Evolutionary conservation across 169 alveolate genomes (phyloP), one percentile per base, ranked within the genome.

Genomic region (Plasmodium yoelii): DNA sequence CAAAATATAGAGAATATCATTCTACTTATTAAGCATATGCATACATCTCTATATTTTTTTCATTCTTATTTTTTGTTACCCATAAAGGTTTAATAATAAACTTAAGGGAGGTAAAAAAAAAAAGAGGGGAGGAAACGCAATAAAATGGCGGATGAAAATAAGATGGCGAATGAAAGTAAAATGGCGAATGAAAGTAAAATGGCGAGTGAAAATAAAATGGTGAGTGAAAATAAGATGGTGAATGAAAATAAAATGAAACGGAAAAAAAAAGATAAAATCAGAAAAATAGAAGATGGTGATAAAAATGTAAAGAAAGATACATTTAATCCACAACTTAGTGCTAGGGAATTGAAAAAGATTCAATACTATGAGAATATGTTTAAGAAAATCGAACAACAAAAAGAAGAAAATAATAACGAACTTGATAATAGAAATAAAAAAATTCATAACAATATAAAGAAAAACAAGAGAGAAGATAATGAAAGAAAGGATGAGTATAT

Each of bases 341-440:
- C 95, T 15, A 67, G 95, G 73, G 95, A 93, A 53, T 73, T 93
- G 94, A 64, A 91, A 61, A 93, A 93, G 39, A 93, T 93, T 18
- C 87, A 86, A 75, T 93, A 93, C 71, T 93, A 93, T 72, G 96
- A 93, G 44, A 75, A 90, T 71, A 92, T 92, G 96, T 93, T 93
- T 80, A 90, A 94, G 73, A 92, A 86, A 51, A 86, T 93, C 93
- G 96, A 80, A 10, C 44, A 47, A 15, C 39, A 67, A 82, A 56
- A 15, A 49, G 90, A 82, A 28, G 90, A 82, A 26, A 42, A 15
- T 39, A 13, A 26, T 15, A 82, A 67, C 26, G 90, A 82, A 64
- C 59, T 18, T 24, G 84, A 71, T 19, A 73, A n/a, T 34, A 73
- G 57, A 47, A 64, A 46, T 34, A 57, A 57, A 64, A 73, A 13